Conservation (phyloP, 345 rosid genomes). For the Eucalyptus tenuipes region DNA sequence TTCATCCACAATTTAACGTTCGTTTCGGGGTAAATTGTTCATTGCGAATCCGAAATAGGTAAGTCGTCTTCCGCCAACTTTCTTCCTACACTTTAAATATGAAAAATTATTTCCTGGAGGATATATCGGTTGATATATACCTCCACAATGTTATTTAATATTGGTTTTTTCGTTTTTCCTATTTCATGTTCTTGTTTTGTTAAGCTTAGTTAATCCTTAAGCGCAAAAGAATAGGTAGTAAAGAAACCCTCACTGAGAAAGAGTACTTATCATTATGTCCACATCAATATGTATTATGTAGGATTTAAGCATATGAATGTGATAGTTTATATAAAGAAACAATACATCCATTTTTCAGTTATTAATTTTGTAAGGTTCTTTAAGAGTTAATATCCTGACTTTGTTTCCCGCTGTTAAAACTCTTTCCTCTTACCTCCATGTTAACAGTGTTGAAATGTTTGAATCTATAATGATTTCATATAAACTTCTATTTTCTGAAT, state of each 20-base stretch:
- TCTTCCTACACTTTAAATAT: too few species aligned
- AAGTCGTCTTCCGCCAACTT: too few species aligned
- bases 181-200: background rate
- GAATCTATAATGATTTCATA: background rate
- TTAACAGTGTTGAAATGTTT: background rate
- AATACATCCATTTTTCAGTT: background rate
- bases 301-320: background rate
- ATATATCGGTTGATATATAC: background rate
- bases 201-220: background rate
- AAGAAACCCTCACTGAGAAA: background rate
- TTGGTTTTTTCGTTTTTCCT: background rate
- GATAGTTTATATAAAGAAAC: background rate
- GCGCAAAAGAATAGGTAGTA: background rate
- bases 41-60: too few species aligned
- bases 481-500: background rate
- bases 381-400: background rate
- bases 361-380: background rate
- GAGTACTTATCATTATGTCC: background rate
- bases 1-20: too few species aligned
- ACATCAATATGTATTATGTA: background rate
- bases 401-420: background rate
- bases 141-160: background rate
- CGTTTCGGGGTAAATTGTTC: too few species aligned
- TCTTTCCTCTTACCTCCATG: background rate
- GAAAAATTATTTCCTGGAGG: background rate